Evolutionary conservation across 2,329 filamentous ascomycete genomes (phyloP), one percentile per base, ranked within the genome.

Genomic region (Chaetomiaceae sp.): DNA sequence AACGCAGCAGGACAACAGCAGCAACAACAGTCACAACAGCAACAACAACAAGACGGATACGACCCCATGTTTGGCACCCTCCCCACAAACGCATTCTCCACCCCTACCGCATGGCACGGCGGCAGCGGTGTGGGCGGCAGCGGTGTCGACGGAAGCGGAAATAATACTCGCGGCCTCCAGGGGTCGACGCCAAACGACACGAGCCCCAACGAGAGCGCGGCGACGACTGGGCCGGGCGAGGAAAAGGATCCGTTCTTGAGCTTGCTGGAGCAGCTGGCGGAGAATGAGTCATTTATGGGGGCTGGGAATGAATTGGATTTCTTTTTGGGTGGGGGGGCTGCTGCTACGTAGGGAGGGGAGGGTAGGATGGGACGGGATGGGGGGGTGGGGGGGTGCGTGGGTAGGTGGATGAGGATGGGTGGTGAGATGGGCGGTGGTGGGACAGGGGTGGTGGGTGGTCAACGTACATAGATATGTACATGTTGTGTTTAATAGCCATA

Each of bases 171-270:
- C n/a, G n/a, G n/a, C n/a, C n/a, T n/a, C n/a, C n/a, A n/a, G 53
- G 58, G 68, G 58, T 61, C 68, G 53, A 74, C 73, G 40, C 76
- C 78, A 0, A 75, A 72, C 1, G 71, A 63, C 2, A 70, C 70
- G 55, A 81, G 77, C 62, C 73, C 73, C 48, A 73, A 73, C 37
- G 75, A 71, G 9, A 77, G 75, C 51, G 73, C 73, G 0, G 74
- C 70, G 2, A 75, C 74, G 21, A 55, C 53, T 2, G 72, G 67
- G 0, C 64, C 71, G 3, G 73, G 71, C 2, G 77, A 83, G 17
- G 87, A 92, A 58, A 90, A 87, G 60, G 89, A 93, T 62, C 87
- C 88, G 0, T 93, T 95, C 63, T 68, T 93, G 35, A 87, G 81
- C 55, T 69, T 93, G 37, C 70, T 93, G 31, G 88, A 93, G 65